A percentile compares a stretch with the other conserved stretches of the same genome.
Evolutionary conservation across 2,329 filamentous ascomycete genomes (phyloP).

Genomic region (Aspergillus flavus): DNA sequence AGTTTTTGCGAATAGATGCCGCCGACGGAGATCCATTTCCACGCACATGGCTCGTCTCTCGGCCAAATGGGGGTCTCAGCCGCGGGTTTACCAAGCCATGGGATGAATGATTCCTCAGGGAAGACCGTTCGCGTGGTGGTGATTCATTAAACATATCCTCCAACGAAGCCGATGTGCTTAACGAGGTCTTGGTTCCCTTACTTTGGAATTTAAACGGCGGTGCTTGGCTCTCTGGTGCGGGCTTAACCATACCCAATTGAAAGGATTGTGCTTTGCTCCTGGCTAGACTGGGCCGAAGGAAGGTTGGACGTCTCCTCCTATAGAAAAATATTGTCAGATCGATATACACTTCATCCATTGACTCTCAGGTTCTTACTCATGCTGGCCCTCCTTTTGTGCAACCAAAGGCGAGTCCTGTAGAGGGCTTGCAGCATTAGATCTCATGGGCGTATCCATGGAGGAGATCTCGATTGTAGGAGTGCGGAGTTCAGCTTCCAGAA

Average conservation of each 20-base stretch:
- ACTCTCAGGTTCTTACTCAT: constrained; percentile 38
- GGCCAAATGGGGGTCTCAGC: constrained; percentile 66
- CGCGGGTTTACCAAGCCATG: constrained; percentile 60
- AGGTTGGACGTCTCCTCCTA: constrained; percentile 68
- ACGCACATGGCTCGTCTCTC: constrained; percentile 56
- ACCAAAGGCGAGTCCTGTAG: constrained; percentile 44
- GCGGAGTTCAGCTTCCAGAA: constrained; percentile 65
- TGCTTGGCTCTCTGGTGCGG: constrained; percentile 65
- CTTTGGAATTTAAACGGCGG: constrained; percentile 76
- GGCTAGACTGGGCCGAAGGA: constrained; percentile 73
- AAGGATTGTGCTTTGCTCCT: constrained; percentile 76
- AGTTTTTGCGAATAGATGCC: constrained; percentile 70
- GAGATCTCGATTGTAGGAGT: constrained; percentile 69
- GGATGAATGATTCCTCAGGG: constrained; percentile 64
- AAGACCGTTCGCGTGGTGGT: constrained; percentile 70
- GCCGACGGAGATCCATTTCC: constrained; percentile 76
- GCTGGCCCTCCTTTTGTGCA: constrained; percentile 27
- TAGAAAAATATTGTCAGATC: constrained; percentile 22
- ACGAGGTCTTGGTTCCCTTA: constrained; percentile 53
- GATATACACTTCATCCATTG: not conserved
- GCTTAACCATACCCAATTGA: constrained; percentile 63
- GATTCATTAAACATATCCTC: constrained; percentile 82
- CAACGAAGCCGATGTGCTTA: constrained; percentile 67
- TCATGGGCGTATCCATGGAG: constrained; percentile 43
- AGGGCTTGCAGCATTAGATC: constrained; percentile 43